Evolutionary conservation across 2,329 filamentous ascomycete species (phyloP).

Genomic region (Colletotrichum sp.): DNA sequence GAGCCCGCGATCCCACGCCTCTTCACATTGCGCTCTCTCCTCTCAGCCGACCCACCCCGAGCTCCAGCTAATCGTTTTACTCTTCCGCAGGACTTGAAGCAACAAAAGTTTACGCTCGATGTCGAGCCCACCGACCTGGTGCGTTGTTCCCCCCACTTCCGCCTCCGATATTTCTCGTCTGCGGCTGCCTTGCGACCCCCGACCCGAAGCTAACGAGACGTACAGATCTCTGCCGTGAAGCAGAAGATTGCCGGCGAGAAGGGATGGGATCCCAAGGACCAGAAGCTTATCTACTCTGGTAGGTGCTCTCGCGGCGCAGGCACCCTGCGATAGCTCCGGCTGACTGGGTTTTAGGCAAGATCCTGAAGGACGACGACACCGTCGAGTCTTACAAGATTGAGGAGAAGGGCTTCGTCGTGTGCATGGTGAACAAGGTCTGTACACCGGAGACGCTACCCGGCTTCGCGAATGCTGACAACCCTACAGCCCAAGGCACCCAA

Average conservation of each 20-base stretch:
- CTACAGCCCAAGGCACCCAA: conserved; percentile 70
- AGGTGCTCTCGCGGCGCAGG: conserved; percentile 37
- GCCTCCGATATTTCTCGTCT: conserved; percentile 19
- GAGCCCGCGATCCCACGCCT: neutral
- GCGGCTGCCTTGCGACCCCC: conserved; percentile 14
- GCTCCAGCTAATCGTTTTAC: conserved; percentile 10
- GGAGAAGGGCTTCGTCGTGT: conserved; percentile 99
- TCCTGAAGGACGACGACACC: conserved; percentile 96
- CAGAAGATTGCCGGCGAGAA: conserved; percentile 91
- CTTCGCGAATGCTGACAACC: conserved; percentile 12
- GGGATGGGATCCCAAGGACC: conserved; percentile 87
- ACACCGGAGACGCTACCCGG: neutral
- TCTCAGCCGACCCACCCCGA: neutral
- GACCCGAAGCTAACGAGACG: conserved; percentile 25
- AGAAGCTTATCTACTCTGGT: conserved; percentile 99
- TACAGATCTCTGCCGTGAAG: conserved; percentile 87
- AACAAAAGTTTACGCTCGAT: conserved; percentile 97
- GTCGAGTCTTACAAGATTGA: conserved; percentile 98
- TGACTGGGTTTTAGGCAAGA: conserved; percentile 74
- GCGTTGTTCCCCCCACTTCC: conserved; percentile 48
- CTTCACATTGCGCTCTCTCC: neutral
- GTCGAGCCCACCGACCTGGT: conserved; percentile 92
- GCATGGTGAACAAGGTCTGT: conserved; percentile 93
- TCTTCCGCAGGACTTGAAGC: conserved; percentile 83
- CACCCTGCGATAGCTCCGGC: neutral